These are phyloP conservation scores for Aethionema arabicum DNA, from an alignment of 345 rosid species.

Conservation along the genomic window DNA sequence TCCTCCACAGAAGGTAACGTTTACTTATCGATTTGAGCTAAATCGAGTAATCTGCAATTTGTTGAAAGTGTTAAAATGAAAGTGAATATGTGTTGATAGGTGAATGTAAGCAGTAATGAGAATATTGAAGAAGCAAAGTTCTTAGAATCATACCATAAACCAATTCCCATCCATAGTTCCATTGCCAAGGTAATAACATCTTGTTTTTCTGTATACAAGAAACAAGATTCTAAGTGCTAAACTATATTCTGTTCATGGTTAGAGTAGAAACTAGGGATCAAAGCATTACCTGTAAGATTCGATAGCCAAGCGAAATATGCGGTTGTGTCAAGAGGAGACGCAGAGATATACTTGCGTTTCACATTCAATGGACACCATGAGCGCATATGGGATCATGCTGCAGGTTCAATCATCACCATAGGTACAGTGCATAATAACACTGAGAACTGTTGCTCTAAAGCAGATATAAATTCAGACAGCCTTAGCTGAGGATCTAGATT, in stretches of 20 bases:
- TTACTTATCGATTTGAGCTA: constrained; percentile 15
- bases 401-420: constrained; percentile 81
- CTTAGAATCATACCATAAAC: constrained; percentile 83
- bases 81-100: constrained; percentile 43
- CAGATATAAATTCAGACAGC: constrained; percentile 1
- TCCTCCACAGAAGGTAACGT: constrained; percentile 56
- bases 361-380: constrained; percentile 82
- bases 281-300: constrained; percentile 80
- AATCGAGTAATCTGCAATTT: constrained; percentile 8
- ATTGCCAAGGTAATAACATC: constrained; percentile 55
- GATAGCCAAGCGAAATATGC: constrained; percentile 98
- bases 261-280: constrained; percentile 79
- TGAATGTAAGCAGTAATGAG: constrained; percentile 64
- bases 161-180: constrained; percentile 66
- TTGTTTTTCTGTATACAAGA: constrained; percentile 23
- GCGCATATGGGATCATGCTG: constrained; percentile 97
- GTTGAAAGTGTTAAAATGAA: constrained; percentile 8
- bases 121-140: constrained; percentile 83
- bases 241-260: constrained; percentile 10
- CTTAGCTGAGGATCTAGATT: neutral
- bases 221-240: constrained; percentile 10
- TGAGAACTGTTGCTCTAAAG: constrained; percentile 2
- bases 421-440: constrained; percentile 45
- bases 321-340: constrained; percentile 83
- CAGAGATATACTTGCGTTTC: constrained; percentile 86